Base-by-base conservation (phyloP, 148 eudicot genomes). In the Camellia sinensis region DNA sequence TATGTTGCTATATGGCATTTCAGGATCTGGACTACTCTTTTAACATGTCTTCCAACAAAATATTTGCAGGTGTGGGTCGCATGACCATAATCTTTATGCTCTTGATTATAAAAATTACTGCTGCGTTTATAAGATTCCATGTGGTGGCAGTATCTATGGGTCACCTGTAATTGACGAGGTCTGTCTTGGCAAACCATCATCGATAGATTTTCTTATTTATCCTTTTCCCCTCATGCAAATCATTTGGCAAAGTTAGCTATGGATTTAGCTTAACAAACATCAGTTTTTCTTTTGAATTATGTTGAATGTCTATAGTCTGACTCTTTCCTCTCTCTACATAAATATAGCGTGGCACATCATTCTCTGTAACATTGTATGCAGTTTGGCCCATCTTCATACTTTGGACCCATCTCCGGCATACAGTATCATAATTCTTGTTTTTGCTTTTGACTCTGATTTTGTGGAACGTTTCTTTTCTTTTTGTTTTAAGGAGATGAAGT, bases 111-210 rank as follows among this genome's bases (percentile, higher is more conserved):
- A 81, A 80, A 85, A 77, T 73, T 83, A 95, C 78, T 79, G 86
- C 73, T 93, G 93, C 76, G 85, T 88, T 71, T 88, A 85, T 86
- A 83, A 87, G 82, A 80, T 92, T 76, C 85, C 81, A 50, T 95
- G 97, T 84, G 93, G 92, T 59, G 99, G 99, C 52, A 95, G 93
- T 65, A 78, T 95, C 73, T 95, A 86, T 75, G 90, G 99, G 17
- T 88, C 99, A 78, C 97, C 99, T 78, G 89, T 84, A 68, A 87
- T 95, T 52, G 89, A 92, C 72, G 92, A 92, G 88, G 92, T 86
- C 67, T 67, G 84, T 86, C 71, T 50, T 77, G 43, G 52, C 40
- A 77, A 79, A 78, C 48, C 56, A 60, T 62, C 57, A 13, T 45
- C 18, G 0, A 2, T 17, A 19, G 29, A 43, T 48, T 73, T 64